Base-by-base conservation (phyloP, 2,329 filamentous ascomycete species). In the Pseudogymnoascus verrucosus region DNA sequence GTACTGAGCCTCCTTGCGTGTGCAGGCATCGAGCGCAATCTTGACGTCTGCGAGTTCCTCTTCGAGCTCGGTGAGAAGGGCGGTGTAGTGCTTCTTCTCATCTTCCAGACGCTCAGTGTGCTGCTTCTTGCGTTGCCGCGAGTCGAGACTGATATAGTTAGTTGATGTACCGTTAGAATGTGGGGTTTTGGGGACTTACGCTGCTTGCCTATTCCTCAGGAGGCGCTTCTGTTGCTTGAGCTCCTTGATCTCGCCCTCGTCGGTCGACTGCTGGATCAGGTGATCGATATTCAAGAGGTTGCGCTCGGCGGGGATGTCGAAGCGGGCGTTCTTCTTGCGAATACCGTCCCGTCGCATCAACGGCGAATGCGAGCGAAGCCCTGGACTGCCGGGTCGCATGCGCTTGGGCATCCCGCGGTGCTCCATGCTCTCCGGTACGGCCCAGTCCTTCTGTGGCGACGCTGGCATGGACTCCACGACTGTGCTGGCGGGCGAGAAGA, bases 211-310 rank as follows among this genome's bases (percentile, higher is more conserved):
- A 78, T 99, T 99, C 73, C 95, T 86, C 67, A 99, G 82, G 66
- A 99, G 82, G 66, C 95, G 88, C 82, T 98, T 98, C 77, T 97
- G 95, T 76, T 96, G 92, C 84, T 99, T 99, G 72, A 99, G 83
- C 79, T 98, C 93, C 82, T 96, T 98, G 80, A 96, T 90, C 79
- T 96, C 89, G 68, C 95, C 87, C 72, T 98, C 93, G 75, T 96
- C 89, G 63, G 86, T 91, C 37, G 91, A 93, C 77, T 91, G 87
- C 62, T 88, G 83, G 76, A 99, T 98, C 73, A 98, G 83, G 66
- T 91, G 84, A 76, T 99, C 95, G 77, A 99, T 98, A 78, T 96
- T 98, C 80, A 85, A 88, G 70, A 99, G 84, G 72, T 93, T 98
- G 67, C 93, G 86, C 78, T 97, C 95, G 51, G 90, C 87, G 8